Percentiles rank a stretch among this genome's conserved stretches.
phyloP scores from a whole-genome alignment of 2,329 filamentous ascomycete species.

The Colletotrichum tofieldiae region DNA sequence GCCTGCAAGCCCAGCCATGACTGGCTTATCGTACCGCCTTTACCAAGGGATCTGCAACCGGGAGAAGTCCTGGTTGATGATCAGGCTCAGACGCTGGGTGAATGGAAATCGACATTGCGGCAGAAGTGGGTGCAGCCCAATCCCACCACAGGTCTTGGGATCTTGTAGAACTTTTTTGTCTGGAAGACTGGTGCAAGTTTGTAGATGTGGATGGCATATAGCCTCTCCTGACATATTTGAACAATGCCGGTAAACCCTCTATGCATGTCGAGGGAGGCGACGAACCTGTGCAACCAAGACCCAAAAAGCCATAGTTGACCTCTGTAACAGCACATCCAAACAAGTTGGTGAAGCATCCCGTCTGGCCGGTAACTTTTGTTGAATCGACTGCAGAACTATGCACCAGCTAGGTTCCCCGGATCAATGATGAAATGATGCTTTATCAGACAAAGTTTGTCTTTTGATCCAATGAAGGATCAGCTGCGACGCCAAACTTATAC shows the following conservation, averaged over 20 bases:
- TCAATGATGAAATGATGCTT: background rate
- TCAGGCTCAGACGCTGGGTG: conserved; percentile 51
- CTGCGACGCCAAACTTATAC: background rate
- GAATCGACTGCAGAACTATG: background rate
- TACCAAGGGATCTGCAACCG: conserved; percentile 53
- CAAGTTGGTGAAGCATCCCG: too few species aligned
- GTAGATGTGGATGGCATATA: background rate
- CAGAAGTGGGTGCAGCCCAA: conserved; percentile 43
- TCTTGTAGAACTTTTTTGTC: background rate
- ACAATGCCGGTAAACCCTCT: background rate
- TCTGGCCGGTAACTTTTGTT: too few species aligned
- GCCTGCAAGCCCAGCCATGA: conserved; percentile 52
- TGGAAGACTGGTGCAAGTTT: background rate
- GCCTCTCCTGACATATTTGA: background rate
- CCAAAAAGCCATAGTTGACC: too few species aligned
- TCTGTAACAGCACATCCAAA: background rate
- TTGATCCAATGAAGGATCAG: background rate
- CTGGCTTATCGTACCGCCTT: conserved; percentile 57
- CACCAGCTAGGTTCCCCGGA: background rate
- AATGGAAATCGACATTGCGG: conserved; percentile 56
- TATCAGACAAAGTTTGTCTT: background rate
- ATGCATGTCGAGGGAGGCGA: background rate
- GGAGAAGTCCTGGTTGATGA: conserved; percentile 58
- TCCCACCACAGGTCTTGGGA: conserved; percentile 18
- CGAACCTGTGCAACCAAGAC: background rate